Evolutionary conservation across 2,329 filamentous ascomycete species (phyloP).

Genomic region (Trichoderma sp.): DNA sequence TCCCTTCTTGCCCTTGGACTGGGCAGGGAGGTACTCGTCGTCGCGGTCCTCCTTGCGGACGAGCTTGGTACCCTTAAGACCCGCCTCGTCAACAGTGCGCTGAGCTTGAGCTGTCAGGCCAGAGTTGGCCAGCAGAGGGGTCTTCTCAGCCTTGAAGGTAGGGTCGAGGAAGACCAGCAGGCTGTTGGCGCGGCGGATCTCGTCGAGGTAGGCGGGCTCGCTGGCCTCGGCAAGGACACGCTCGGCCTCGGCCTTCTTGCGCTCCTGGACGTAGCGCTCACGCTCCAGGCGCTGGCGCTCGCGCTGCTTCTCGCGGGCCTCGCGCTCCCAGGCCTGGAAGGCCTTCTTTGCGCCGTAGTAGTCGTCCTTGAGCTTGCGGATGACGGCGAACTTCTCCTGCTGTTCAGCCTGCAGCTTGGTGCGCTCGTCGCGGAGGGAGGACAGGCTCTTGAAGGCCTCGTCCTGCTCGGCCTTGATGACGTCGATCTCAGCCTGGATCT

Average conservation of each 20-base stretch:
- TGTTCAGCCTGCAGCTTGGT: slow-evolving; percentile 80
- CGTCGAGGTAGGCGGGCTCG: slow-evolving; percentile 84
- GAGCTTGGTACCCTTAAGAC: slow-evolving; percentile 79
- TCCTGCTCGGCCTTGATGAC: slow-evolving; percentile 89
- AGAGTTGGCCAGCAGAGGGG: slow-evolving; percentile 59
- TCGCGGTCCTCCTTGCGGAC: slow-evolving; percentile 83
- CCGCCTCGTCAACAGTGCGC: slow-evolving; percentile 80
- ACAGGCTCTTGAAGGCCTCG: slow-evolving; percentile 82
- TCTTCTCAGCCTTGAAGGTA: slow-evolving; percentile 63
- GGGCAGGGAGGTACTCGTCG: slow-evolving; percentile 78
- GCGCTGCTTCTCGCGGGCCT: slow-evolving; percentile 70
- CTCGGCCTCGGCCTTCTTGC: slow-evolving; percentile 72
- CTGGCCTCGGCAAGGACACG: slow-evolving; percentile 76
- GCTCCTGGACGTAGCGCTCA: slow-evolving; percentile 66
- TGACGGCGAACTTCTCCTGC: slow-evolving; percentile 76
- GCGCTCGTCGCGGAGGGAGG: slow-evolving; percentile 78
- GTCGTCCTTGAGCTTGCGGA: slow-evolving; percentile 85
- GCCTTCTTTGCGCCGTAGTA: slow-evolving; percentile 82
- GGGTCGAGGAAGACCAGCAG: slow-evolving; percentile 92
- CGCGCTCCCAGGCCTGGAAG: slow-evolving; percentile 77
- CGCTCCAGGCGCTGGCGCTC: slow-evolving; percentile 82
- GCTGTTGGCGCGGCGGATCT: slow-evolving; percentile 84
- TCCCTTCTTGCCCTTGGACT: slow-evolving; percentile 84
- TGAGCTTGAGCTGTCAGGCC: slow-evolving; percentile 75
- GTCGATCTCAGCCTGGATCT: slow-evolving; percentile 84